Conservation (phyloP, 148 eudicot genomes). For the Rheum nobile region DNA sequence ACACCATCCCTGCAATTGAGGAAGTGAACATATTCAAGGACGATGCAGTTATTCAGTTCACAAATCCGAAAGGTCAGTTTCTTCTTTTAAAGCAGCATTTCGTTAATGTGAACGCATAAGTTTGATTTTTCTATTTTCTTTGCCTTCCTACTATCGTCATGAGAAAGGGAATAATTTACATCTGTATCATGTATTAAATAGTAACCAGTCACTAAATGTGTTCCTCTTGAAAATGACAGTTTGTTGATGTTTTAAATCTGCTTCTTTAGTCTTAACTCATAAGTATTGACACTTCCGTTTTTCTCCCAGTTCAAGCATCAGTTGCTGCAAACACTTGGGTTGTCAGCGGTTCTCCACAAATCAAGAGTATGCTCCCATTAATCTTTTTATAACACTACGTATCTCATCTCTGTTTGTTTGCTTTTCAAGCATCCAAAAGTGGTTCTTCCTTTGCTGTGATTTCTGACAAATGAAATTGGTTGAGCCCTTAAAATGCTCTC, state of each 20-base stretch:
- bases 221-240: background rate
- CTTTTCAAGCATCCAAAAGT: background rate
- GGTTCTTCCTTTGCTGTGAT: no score
- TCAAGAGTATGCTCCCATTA: conserved; percentile 44
- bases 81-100: background rate
- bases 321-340: conserved; percentile 91
- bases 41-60: conserved; percentile 71
- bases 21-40: conserved; percentile 87
- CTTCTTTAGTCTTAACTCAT: background rate
- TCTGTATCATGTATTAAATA: background rate
- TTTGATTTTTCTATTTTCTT: background rate
- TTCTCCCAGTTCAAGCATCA: conserved; percentile 70
- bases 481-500: no score
- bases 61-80: conserved; percentile 60
- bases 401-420: background rate
- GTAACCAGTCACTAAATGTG: background rate
- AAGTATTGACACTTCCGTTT: background rate
- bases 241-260: background rate
- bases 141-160: background rate
- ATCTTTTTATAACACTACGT: background rate
- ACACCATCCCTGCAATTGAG: conserved; percentile 65
- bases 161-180: background rate
- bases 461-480: no score
- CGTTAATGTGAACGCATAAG: background rate
- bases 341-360: conserved; percentile 84